phyloP scores from a whole-genome alignment of 148 eudicot genomes.

The Chenopodium berlandieri region DNA sequence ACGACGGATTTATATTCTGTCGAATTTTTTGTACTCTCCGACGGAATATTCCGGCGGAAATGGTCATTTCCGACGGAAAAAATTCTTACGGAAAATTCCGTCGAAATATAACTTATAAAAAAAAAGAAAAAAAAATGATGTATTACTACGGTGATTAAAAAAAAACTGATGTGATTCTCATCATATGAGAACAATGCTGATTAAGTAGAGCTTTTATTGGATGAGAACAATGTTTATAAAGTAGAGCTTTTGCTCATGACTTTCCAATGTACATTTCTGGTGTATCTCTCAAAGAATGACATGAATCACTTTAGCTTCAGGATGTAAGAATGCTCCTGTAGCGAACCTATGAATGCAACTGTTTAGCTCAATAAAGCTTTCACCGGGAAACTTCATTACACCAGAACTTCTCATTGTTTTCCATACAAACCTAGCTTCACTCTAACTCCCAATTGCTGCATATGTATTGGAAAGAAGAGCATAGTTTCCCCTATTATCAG shows the following conservation, averaged over 20 bases:
- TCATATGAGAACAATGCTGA: too few species aligned
- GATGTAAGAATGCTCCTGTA: slow-evolving; percentile 35
- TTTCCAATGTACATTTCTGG: slow-evolving; percentile 24
- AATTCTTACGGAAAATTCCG: too few species aligned
- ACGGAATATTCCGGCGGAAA: too few species aligned
- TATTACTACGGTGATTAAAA: too few species aligned
- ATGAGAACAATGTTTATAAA: too few species aligned
- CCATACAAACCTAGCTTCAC: slow-evolving; percentile 47
- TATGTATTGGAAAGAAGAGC: slow-evolving; percentile 48
- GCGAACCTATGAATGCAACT: slow-evolving; percentile 32
- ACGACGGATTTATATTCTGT: too few species aligned
- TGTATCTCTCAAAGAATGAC: slow-evolving; percentile 33
- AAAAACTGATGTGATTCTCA: too few species aligned
- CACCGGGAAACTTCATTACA: slow-evolving; percentile 44
- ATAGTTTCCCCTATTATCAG: slow-evolving; percentile 54
- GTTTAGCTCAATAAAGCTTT: slow-evolving; percentile 48
- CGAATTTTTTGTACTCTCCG: too few species aligned
- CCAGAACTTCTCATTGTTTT: slow-evolving; percentile 46
- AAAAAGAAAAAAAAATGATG: too few species aligned
- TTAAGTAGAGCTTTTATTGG: too few species aligned
- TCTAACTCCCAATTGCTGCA: slow-evolving; percentile 46
- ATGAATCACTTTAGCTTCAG: slow-evolving; percentile 34
- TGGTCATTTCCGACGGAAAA: too few species aligned
- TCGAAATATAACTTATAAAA: too few species aligned
- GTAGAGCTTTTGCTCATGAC: neutral